Evolutionary conservation across 768 basidiomycete genomes (phyloP), one percentile per base, ranked within the genome.

Genomic region (Boletus reticulatus): DNA sequence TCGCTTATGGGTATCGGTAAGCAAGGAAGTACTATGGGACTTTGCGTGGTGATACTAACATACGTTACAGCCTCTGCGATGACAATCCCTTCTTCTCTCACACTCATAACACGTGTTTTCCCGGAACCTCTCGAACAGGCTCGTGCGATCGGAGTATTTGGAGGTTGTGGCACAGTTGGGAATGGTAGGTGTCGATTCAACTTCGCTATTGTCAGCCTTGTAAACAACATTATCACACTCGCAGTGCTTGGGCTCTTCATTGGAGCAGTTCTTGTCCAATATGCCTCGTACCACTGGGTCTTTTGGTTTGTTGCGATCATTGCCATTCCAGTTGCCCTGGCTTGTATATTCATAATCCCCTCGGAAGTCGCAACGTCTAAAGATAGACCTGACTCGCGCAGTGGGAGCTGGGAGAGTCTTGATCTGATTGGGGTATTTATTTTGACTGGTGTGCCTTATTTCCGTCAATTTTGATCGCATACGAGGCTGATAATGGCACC

Each of bases 11-110:
- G 84, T 19, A 72, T 78, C 34, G 73, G 80, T 76, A 48, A 52
- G 67, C n/a, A 37, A 41, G n/a, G 29, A 4, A 1, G 9, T 9
- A 9, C 1, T 9, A 36, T 11, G 16, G 0, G n/a, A 29, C 9
- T 9, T 9, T 19, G 11, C 48, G 27, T 3, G 34, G 12, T 27
- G 49, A n/a, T 46, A n/a, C 43, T 62, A 6, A 68, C 19, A 27
- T 6, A 19, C 20, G 1, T 50, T 17, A 14, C 70, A 73, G 78
- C 72, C 12, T 80, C 78, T n/a, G 73, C 80, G 2, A 65, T 82
- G 70, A 79, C 78, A 11, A 74, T 82, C 32, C 82, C 82, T 2
- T 78, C 80, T 3, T 76, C 81, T 6, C 66, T 79, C n/a, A 67
- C 75, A 34, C 70, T 84, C 34, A 72, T 83, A 22, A 78, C 82